Percentiles rank a stretch among this genome's conserved stretches.
phyloP scores from a whole-genome alignment of 2,329 filamentous ascomycete genomes.

The Fusarium xylarioides region DNA sequence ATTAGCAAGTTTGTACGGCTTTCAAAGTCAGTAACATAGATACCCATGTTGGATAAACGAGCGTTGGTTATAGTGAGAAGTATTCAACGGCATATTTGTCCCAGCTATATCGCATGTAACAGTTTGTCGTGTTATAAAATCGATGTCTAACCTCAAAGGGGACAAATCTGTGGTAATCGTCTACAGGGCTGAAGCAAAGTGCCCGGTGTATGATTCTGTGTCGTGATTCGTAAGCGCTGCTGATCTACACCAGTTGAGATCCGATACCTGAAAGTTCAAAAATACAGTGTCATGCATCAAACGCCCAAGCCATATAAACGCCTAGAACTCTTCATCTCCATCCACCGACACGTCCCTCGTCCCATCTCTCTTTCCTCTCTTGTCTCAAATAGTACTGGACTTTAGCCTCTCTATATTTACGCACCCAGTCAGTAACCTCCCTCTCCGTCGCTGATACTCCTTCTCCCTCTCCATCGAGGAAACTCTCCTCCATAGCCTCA shows the following conservation, averaged over 20 bases:
- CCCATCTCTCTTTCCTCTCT: constrained; percentile 93
- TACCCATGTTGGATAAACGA: constrained; percentile 30
- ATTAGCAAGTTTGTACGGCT: background rate
- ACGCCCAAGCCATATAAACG: background rate
- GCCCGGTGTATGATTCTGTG: background rate
- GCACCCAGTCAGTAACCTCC: constrained; percentile 86
- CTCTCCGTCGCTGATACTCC: constrained; percentile 71
- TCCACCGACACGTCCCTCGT: constrained; percentile 92
- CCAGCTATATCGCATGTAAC: background rate
- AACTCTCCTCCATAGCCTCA: constrained; percentile 88
- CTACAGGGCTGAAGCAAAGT: background rate
- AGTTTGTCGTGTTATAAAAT: background rate
- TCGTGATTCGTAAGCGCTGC: background rate
- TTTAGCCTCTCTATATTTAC: constrained; percentile 81
- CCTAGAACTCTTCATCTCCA: constrained; percentile 70
- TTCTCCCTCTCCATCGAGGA: constrained; percentile 70
- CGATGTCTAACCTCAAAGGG: background rate
- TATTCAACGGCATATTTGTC: background rate
- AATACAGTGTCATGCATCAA: background rate
- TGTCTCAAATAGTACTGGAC: constrained; percentile 80
- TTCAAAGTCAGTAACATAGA: constrained; percentile 19
- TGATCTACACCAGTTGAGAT: background rate
- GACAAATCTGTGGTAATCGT: background rate
- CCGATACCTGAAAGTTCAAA: background rate
- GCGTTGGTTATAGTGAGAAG: constrained; percentile 10